Conservation (phyloP, 2,329 filamentous ascomycete species). For the Fusarium sp. region DNA sequence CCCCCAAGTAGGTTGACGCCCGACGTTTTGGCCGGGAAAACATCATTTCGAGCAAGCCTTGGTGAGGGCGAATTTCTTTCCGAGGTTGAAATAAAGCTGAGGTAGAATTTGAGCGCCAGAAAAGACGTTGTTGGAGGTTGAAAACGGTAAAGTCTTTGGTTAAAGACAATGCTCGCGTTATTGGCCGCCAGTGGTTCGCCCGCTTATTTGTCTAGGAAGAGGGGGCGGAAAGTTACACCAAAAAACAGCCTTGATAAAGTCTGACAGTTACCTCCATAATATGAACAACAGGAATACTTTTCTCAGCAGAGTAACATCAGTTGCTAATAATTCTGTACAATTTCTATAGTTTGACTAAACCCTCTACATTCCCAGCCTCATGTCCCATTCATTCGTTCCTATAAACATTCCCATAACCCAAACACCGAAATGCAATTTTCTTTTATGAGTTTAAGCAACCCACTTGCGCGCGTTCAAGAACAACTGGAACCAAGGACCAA, state of each 20-base stretch:
- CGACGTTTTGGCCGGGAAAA: background rate
- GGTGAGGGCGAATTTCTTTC: background rate
- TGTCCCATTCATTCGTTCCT: slow-evolving; percentile 13
- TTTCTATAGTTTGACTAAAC: slow-evolving; percentile 19
- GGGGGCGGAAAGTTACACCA: slow-evolving; percentile 3
- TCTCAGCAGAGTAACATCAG: background rate
- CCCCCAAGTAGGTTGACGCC: slow-evolving; percentile 20
- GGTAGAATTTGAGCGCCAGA: slow-evolving; percentile 6
- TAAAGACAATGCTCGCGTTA: slow-evolving; percentile 1
- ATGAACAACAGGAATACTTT: too few relatives aligned
- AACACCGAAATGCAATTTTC: slow-evolving; percentile 34
- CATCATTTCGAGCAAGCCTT: slow-evolving; percentile 6
- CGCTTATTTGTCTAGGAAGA: slow-evolving; percentile 15
- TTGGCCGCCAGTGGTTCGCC: slow-evolving; percentile 23
- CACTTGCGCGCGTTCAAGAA: slow-evolving; percentile 90
- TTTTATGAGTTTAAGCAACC: slow-evolving; percentile 70
- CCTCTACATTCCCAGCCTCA: slow-evolving; percentile 20
- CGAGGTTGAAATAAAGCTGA: slow-evolving; percentile 12
- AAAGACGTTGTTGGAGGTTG: slow-evolving; percentile 7
- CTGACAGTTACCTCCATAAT: too few relatives aligned
- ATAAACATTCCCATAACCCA: slow-evolving; percentile 24
- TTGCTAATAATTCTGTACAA: background rate
- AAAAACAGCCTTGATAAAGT: background rate
- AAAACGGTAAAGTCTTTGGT: slow-evolving; percentile 9
- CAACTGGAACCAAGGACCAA: slow-evolving; percentile 86